Evolutionary conservation across 257 asterid species (phyloP).

Genomic region (Capsicum baccatum): DNA sequence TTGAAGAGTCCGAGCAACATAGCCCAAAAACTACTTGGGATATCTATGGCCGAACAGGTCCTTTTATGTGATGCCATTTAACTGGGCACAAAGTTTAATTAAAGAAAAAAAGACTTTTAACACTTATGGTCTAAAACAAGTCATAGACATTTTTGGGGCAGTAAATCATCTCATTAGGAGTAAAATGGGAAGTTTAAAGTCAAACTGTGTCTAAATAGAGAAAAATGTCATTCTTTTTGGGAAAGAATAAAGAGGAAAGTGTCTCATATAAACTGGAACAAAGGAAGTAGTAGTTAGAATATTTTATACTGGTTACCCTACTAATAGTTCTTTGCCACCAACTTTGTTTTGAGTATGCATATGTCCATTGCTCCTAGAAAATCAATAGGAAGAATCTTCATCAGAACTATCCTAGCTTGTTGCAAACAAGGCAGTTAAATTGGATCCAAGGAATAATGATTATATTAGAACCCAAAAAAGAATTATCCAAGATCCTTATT

Average conservation of each 20-base stretch:
- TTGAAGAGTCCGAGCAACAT: too few relatives aligned
- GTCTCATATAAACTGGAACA: neutral
- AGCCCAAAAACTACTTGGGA: too few relatives aligned
- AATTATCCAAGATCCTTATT: conserved; percentile 4
- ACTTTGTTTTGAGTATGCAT: neutral
- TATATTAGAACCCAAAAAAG: conserved; percentile 12
- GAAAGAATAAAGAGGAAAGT: neutral
- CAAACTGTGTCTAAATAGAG: neutral
- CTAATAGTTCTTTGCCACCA: neutral
- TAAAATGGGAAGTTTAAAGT: neutral
- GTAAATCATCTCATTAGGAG: conserved; percentile 16
- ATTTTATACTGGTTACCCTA: neutral
- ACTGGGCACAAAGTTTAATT: neutral
- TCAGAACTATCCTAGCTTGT: neutral
- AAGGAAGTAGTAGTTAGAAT: conserved; percentile 15
- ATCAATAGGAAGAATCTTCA: neutral
- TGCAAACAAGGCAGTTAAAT: conserved; percentile 11
- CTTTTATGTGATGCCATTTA: neutral
- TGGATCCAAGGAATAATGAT: conserved; percentile 14
- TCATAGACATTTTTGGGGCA: neutral
- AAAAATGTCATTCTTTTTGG: neutral
- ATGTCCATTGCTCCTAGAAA: neutral
- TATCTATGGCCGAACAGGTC: too few relatives aligned
- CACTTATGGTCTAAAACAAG: neutral
- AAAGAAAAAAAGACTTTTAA: neutral